Conservation (phyloP, 108 stramenopile genomes). For the Cyclotella kingstonii region DNA sequence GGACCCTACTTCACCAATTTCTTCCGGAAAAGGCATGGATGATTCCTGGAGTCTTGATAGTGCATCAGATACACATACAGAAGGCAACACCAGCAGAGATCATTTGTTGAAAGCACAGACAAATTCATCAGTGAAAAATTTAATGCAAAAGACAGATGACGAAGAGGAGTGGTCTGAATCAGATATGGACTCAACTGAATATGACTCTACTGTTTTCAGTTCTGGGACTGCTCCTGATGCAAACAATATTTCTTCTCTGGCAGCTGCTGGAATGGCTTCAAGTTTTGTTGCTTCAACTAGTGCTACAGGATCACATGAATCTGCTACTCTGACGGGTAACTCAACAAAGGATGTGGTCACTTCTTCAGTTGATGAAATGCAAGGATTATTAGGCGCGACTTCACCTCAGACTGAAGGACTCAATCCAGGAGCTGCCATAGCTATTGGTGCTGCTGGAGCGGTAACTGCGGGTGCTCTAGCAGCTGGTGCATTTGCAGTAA, state of each 20-base stretch:
- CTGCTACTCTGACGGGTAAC: conserved; percentile 59
- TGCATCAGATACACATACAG: conserved; percentile 15
- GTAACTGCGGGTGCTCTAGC: conserved; percentile 33
- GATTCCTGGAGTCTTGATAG: conserved; percentile 33
- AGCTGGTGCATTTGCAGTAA: conserved; percentile 18
- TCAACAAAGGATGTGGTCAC: conserved; percentile 53
- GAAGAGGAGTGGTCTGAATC: conserved; percentile 32
- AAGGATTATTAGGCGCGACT: conserved; percentile 25
- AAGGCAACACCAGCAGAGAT: conserved; percentile 20
- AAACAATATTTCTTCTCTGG: conserved; percentile 11
- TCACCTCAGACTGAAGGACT: conserved; percentile 8
- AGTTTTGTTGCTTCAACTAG: conserved; percentile 26
- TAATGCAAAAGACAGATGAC: conserved; percentile 9
- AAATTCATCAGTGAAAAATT: conserved; percentile 7
- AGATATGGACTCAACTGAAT: conserved; percentile 6
- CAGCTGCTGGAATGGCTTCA: conserved; percentile 31
- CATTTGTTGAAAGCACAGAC: conserved; percentile 17
- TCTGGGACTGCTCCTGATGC: conserved; percentile 6
- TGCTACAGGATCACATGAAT: conserved; percentile 19
- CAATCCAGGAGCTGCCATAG: conserved; percentile 31
- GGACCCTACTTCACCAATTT: conserved; percentile 6
- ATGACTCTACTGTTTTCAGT: conserved; percentile 8
- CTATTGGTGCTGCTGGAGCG: conserved; percentile 47
- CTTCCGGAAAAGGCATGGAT: not conserved
- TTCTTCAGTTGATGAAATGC: conserved; percentile 34